Base-by-base conservation (phyloP, 805 yeast genomes). In the Myxozyma mucilagina region DNA sequence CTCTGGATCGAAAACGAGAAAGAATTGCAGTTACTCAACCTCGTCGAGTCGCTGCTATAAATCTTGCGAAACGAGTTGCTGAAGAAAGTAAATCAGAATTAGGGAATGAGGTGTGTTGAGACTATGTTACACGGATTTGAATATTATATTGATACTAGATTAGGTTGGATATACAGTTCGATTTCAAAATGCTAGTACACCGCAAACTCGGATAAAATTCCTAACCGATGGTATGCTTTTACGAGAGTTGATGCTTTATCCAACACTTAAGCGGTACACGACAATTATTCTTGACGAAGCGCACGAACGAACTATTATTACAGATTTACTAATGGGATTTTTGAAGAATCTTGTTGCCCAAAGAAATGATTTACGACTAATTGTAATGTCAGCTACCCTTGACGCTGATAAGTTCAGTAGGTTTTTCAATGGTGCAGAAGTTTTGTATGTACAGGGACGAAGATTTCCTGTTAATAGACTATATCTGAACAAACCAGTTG, bases 221-320 rank as follows among this genome's bases (percentile, higher is more conserved):
- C 77, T 93, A 49, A 94, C 99, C 0, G 99, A 94, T 77, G 99
- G 99, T 85, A 93, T 94, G 98, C 80, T 94, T 20, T 75, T 94
- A 58, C 82, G 99, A 72, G 98, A 94, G 73, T 74, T 92, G 65
- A 88, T 93, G 94, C 74, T 89, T 62, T 90, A 89, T 69, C 82
- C 83, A 1, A 71, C 75, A 10, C 75, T 94, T 41, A 74, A 80
- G 1, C 83, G 82, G 63, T 94, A 93, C 74, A 79, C 87, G 32
- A 86, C 91, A 0, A 81, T 94, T 9, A 79, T 94, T 48, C 85
- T 94, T 53, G 99, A 94, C 79, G 99, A 94, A 77, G 99, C 98
- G 2, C 99, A 94, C 77, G 99, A 94, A 77, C 82, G 99, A 72
- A 93, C 98, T 0, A 87, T 94, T 1, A 76, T 92, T 52, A 91